A percentile compares a stretch with the other conserved stretches of the same genome.
These are phyloP conservation scores for Solanum bukasovii DNA, from an alignment of 257 asterid genomes.

Conservation along the genomic window DNA sequence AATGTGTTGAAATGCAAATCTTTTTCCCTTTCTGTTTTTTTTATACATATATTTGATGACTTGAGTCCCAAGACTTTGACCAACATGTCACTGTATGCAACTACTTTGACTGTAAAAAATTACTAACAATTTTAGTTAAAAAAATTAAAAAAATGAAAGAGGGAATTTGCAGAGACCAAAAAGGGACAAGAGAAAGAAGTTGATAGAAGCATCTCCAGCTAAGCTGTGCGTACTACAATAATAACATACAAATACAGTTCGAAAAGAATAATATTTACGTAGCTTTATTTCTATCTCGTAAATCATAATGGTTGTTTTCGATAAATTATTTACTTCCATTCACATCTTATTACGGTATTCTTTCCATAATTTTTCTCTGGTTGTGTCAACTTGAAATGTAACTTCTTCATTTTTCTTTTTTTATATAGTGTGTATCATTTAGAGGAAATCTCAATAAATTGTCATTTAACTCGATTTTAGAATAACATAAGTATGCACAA, in stretches of 20 bases:
- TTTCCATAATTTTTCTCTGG: not conserved
- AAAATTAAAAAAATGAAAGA: not conserved
- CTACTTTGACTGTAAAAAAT: not conserved
- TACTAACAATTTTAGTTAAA: not conserved
- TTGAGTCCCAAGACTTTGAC: not conserved
- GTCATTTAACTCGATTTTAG: too few species aligned
- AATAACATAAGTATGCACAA: too few species aligned
- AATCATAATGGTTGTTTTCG: accelerated
- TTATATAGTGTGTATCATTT: not conserved
- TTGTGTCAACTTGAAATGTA: not conserved
- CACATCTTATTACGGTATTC: not conserved
- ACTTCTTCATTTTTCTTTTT: too few species aligned
- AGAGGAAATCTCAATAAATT: too few species aligned
- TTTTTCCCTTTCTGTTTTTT: not conserved
- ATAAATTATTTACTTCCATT: not conserved
- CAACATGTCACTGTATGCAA: not conserved
- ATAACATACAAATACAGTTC: not conserved
- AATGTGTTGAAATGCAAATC: not conserved
- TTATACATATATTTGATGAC: not conserved
- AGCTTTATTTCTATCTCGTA: accelerated
- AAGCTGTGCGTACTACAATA: not conserved
- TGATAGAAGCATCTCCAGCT: not conserved
- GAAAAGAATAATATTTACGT: not conserved
- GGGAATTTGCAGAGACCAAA: not conserved
- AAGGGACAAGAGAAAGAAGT: not conserved